Conservation (phyloP, 306 rosid genomes). For the Cicer bijugum region DNA sequence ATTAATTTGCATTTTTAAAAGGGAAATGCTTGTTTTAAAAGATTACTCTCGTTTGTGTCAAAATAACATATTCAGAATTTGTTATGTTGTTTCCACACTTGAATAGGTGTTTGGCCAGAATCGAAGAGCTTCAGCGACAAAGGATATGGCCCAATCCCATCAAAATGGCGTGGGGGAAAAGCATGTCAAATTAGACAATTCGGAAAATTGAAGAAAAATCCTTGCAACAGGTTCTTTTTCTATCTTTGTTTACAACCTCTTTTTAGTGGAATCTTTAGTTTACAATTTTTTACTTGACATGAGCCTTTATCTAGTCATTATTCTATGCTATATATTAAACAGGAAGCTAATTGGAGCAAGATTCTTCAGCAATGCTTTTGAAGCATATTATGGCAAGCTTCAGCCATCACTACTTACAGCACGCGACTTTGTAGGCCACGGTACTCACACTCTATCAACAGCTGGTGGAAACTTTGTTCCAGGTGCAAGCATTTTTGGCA, state of each 20-base stretch:
- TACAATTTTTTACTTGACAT: too few relatives aligned
- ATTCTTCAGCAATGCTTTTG: conserved; percentile 57
- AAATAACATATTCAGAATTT: neutral
- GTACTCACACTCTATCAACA: conserved; percentile 76
- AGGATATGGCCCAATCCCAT: conserved; percentile 63
- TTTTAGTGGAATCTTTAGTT: too few relatives aligned
- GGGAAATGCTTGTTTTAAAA: too few relatives aligned
- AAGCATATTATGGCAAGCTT: conserved; percentile 1
- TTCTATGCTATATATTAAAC: neutral
- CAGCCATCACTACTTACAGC: conserved; percentile 33
- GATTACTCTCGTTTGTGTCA: too few relatives aligned
- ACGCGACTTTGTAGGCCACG: conserved; percentile 72
- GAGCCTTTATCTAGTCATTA: too few relatives aligned
- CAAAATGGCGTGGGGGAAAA: conserved; percentile 59
- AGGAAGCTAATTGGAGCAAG: conserved; percentile 85
- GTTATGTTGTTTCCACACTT: neutral
- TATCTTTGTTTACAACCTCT: neutral
- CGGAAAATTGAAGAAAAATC: neutral
- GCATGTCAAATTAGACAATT: conserved; percentile 43
- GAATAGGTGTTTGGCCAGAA: conserved; percentile 80
- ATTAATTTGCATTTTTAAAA: too few relatives aligned
- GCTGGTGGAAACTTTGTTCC: conserved; percentile 71
- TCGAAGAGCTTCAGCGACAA: conserved; percentile 56
- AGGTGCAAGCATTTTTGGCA: conserved; percentile 48
- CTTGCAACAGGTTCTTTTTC: conserved; percentile 34